Evolutionary conservation across 164 flowering plant species (phyloP).

Genomic region (Cinnamomum chago): DNA sequence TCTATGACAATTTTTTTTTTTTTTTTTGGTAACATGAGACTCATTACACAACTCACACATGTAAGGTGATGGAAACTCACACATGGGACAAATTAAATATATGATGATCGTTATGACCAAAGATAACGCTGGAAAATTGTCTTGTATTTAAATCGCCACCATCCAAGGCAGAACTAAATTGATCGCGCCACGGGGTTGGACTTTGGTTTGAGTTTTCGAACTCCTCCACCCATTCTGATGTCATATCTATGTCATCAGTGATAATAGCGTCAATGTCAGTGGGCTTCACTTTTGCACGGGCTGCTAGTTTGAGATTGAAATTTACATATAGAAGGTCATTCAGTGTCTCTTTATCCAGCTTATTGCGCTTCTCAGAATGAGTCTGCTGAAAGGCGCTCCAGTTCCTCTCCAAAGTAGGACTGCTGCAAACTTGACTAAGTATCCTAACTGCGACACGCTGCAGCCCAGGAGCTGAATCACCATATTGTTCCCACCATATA

Average conservation of each 20-base stretch:
- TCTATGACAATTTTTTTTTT: too few species aligned
- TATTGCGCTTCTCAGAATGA: slow-evolving; percentile 83
- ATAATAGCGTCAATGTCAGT: slow-evolving; percentile 66
- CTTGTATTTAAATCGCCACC: slow-evolving; percentile 79
- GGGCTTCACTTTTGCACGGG: slow-evolving; percentile 39
- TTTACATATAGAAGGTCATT: slow-evolving; percentile 64
- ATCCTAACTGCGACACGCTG: slow-evolving; percentile 82
- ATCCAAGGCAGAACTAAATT: slow-evolving; percentile 69
- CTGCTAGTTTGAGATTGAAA: slow-evolving; percentile 74
- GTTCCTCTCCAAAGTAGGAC: slow-evolving; percentile 54
- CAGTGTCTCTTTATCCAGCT: slow-evolving; percentile 72
- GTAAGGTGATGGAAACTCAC: too few species aligned
- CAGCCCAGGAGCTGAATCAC: slow-evolving; percentile 80
- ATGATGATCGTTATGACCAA: slow-evolving; percentile 55
- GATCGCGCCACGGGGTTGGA: slow-evolving; percentile 85
- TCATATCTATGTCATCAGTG: slow-evolving; percentile 87
- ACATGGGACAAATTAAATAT: slow-evolving; percentile 46
- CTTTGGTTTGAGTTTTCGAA: slow-evolving; percentile 56
- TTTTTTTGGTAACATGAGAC: too few species aligned
- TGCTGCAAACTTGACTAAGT: slow-evolving; percentile 92
- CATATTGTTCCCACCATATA: slow-evolving; percentile 94
- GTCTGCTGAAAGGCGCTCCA: slow-evolving; percentile 80
- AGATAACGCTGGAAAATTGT: slow-evolving; percentile 59
- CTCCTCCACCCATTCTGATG: slow-evolving; percentile 97
- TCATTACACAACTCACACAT: too few species aligned